Evolutionary conservation across 1,284 basidiomycete species (phyloP), one percentile per base, ranked within the genome.

Genomic region (Melampsora americana): DNA sequence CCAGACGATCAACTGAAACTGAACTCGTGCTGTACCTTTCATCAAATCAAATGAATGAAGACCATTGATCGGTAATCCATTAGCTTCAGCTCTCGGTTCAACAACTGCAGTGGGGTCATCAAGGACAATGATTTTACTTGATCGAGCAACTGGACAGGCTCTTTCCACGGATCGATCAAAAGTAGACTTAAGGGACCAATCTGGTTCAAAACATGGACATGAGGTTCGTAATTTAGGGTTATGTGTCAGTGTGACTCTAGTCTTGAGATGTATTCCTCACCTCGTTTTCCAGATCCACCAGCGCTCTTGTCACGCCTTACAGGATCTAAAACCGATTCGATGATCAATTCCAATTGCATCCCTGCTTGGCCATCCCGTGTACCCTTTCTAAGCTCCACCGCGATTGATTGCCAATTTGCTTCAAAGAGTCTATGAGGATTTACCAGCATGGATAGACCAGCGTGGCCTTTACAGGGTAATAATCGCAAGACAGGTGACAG

Each of bases 401-500:
- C 88, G 81, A 98, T 86, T 23, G 92, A 89, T 83, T 96, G 90
- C 89, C 92, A 95, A 80, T 92, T 90, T 3, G 91, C 89, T 78
- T 91, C 89, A 80, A 97, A 94, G 3, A 95, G 83, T 5, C 86
- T 86, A 79, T 97, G 93, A 0, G 93, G 90, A 80, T 95, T 92
- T 56, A 98, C 85, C 1, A 98, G 85, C 9, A 85, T 86, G 0
- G 92, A 92, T n/a, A 98, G 86, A 12, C 95, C 95, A 0, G 93
- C 92, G n/a, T 87, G 85, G 1, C 90, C 88, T 82, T 95, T 93
- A 86, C 95, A 98, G 0, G 96, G 95, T 1, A 99, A 85, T 6
- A 98, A 88, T 81, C 95, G 93, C 74, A 98, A 86, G 83, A 98
- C 95, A 0, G 96, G 95, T 0, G 95, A 95, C 6, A 99, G 85